phyloP scores from a whole-genome alignment of 257 asterid species.

The Solanum acaule region DNA sequence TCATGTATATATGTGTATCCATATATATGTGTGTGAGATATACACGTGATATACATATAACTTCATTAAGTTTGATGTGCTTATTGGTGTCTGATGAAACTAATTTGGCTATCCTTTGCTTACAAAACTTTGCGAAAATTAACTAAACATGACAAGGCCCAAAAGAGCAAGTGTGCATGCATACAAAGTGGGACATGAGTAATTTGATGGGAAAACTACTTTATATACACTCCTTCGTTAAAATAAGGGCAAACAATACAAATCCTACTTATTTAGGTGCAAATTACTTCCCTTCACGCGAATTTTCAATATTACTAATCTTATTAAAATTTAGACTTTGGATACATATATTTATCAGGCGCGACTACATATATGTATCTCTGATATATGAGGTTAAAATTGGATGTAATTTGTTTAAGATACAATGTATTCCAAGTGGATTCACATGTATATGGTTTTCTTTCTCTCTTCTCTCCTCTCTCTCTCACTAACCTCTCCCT shows the following conservation, averaged over 20 bases:
- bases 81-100: not conserved
- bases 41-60: not conserved
- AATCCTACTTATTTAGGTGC: not conserved
- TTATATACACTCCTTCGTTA: too few species aligned
- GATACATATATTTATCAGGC: not conserved
- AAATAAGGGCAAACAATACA: too few species aligned
- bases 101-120: not conserved
- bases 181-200: not conserved
- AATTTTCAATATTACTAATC: too few species aligned
- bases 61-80: not conserved
- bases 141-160: not conserved
- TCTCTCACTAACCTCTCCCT: not conserved
- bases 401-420: too few species aligned
- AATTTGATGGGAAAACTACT: not conserved
- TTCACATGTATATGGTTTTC: rapidly evolving
- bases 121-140: not conserved
- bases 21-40: not conserved
- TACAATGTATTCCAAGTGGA: not conserved
- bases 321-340: not conserved
- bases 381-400: too few species aligned
- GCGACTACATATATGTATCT: not conserved
- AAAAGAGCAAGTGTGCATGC: not conserved
- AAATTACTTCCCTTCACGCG: not conserved
- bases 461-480: too few species aligned
- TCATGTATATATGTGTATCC: not conserved